Percentiles rank a stretch among this genome's conserved stretches.
Evolutionary conservation across 176 grass and related monocot genomes (phyloP).

Genomic region (Aechmea fasciata): DNA sequence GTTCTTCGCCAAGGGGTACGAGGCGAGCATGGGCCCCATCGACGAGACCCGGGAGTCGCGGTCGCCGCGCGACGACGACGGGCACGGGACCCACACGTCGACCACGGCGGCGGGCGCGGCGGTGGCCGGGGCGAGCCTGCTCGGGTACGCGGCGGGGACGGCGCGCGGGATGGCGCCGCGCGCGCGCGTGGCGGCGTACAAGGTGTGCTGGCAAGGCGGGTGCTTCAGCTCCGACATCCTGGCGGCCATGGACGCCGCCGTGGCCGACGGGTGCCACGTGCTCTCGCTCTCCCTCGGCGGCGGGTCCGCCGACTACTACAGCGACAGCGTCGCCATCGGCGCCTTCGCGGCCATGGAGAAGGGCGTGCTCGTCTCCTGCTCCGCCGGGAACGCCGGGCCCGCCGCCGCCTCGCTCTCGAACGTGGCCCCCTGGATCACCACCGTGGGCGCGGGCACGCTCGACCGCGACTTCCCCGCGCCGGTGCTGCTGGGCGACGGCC

Average conservation of each 20-base stretch:
- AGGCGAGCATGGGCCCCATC: conserved; percentile 70
- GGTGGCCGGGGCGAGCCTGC: conserved; percentile 38
- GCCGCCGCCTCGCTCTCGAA: conserved; percentile 57
- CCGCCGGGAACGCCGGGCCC: conserved; percentile 64
- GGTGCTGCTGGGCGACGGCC: conserved; percentile 64
- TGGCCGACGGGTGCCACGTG: conserved; percentile 70
- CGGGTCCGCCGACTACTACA: conserved; percentile 50
- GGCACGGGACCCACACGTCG: conserved; percentile 81
- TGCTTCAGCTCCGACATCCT: conserved; percentile 96
- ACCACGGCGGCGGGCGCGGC: conserved; percentile 49
- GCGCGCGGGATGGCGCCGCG: conserved; percentile 72
- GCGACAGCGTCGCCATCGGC: conserved; percentile 79
- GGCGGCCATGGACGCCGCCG: conserved; percentile 64
- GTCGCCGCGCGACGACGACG: conserved; percentile 70
- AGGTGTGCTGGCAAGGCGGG: conserved; percentile 88
- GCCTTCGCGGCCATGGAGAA: conserved; percentile 73
- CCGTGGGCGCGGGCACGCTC: conserved; percentile 61
- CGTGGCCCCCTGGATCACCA: conserved; percentile 78
- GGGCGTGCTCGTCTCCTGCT: conserved; percentile 76
- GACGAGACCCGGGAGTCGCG: conserved; percentile 47
- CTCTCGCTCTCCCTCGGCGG: conserved; percentile 87
- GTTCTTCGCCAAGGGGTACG: conserved; percentile 66
- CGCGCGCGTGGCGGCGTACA: conserved; percentile 67
- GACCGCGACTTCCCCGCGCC: conserved; percentile 93
- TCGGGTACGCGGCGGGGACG: conserved; percentile 67